phyloP scores from a whole-genome alignment of 2,329 filamentous ascomycete genomes.

The Botrytis hyacinthi region DNA sequence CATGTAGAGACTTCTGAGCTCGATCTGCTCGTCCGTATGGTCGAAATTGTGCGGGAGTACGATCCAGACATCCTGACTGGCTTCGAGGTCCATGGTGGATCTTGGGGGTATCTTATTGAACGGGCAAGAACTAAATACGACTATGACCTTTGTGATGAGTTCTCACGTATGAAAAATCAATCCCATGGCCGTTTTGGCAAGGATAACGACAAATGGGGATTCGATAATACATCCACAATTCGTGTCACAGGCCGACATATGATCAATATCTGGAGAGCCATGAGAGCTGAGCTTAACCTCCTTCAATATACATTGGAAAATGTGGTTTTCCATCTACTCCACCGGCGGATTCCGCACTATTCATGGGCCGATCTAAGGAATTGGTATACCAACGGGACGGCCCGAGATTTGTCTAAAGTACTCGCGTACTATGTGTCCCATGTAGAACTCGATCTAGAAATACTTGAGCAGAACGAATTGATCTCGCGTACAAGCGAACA shows the following conservation, averaged over 20 bases:
- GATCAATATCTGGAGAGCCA: slow-evolving; percentile 96
- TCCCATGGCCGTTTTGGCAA: slow-evolving; percentile 82
- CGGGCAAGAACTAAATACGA: slow-evolving; percentile 83
- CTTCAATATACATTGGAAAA: slow-evolving; percentile 97
- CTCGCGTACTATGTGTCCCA: slow-evolving; percentile 75
- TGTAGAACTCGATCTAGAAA: slow-evolving; percentile 81
- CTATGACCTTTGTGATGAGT: slow-evolving; percentile 84
- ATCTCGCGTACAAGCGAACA: slow-evolving; percentile 90
- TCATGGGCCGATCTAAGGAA: slow-evolving; percentile 71
- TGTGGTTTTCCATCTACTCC: slow-evolving; percentile 85
- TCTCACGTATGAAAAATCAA: slow-evolving; percentile 83
- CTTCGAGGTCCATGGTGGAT: slow-evolving; percentile 89
- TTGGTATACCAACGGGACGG: slow-evolving; percentile 73
- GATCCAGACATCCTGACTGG: slow-evolving; percentile 94
- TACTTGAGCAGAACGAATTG: slow-evolving; percentile 86
- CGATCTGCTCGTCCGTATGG: slow-evolving; percentile 79
- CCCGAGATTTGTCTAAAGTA: slow-evolving; percentile 69
- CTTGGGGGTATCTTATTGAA: slow-evolving; percentile 95
- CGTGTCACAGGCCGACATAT: slow-evolving; percentile 91
- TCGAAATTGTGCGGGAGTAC: slow-evolving; percentile 77
- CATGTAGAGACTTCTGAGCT: slow-evolving; percentile 76
- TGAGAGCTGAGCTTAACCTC: slow-evolving; percentile 88
- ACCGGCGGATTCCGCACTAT: slow-evolving; percentile 85
- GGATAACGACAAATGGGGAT: slow-evolving; percentile 87
- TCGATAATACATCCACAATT: slow-evolving; percentile 89